Evolutionary conservation across 257 asterid species (phyloP).

Genomic region (Lavandula angustifolia): DNA sequence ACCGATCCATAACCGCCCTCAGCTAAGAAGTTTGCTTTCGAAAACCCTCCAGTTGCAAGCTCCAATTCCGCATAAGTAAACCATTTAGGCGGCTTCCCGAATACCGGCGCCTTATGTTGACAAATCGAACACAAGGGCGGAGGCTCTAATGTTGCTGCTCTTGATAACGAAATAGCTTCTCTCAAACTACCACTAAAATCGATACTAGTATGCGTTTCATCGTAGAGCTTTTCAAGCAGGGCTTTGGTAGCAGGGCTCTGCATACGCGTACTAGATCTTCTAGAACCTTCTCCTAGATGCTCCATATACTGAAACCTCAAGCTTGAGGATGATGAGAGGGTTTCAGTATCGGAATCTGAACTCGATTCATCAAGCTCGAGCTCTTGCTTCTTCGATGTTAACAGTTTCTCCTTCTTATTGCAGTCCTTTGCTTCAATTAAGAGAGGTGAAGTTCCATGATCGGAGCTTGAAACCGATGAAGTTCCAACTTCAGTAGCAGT

Average conservation of each 20-base stretch:
- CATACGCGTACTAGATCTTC: conserved; percentile 39
- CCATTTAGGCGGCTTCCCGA: conserved; percentile 97
- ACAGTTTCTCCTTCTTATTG: conserved; percentile 54
- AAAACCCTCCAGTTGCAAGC: conserved; percentile 89
- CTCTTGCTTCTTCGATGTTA: conserved; percentile 44
- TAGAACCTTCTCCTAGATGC: conserved; percentile 47
- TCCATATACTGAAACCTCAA: conserved; percentile 68
- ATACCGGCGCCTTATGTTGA: conserved; percentile 88
- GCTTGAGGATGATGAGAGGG: conserved; percentile 74
- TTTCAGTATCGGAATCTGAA: conserved; percentile 80
- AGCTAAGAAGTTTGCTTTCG: conserved; percentile 78
- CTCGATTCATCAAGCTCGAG: conserved; percentile 56
- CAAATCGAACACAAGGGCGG: conserved; percentile 97
- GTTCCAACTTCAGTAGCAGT: conserved; percentile 90
- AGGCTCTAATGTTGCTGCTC: conserved; percentile 66
- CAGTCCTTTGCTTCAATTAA: conserved; percentile 44
- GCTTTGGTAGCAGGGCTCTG: conserved; percentile 51
- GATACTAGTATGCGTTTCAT: conserved; percentile 51
- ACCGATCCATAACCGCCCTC: conserved; percentile 98
- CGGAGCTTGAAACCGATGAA: conserved; percentile 95
- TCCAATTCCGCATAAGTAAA: conserved; percentile 79
- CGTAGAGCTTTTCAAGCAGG: conserved; percentile 62
- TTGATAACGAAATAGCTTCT: conserved; percentile 72
- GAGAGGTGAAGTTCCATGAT: conserved; percentile 91
- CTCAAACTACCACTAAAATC: conserved; percentile 77